Evolutionary conservation across 2,329 filamentous ascomycete genomes (phyloP).

Genomic region (Arthrobotrys megalospora): DNA sequence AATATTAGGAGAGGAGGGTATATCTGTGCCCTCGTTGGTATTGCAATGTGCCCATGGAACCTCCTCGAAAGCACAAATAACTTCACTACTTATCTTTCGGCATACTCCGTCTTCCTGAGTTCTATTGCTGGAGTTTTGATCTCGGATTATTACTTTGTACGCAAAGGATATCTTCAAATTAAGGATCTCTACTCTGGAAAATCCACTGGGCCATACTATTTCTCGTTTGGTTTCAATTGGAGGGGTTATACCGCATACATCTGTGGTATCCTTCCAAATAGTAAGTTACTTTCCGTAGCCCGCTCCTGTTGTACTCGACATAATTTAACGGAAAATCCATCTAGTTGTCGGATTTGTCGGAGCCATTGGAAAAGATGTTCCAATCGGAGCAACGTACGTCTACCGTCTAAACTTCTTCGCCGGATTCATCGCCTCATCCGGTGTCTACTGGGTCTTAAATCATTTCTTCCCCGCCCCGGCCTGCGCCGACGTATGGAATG

Average conservation of each 20-base stretch:
- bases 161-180: conserved; percentile 84
- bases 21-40: conserved; percentile 82
- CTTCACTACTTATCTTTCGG: conserved; percentile 91
- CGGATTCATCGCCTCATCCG: conserved; percentile 80
- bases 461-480: conserved; percentile 80
- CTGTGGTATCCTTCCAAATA: conserved; percentile 65
- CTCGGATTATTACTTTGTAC: conserved; percentile 88
- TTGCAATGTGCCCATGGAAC: conserved; percentile 90
- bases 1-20: conserved; percentile 91
- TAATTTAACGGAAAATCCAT: conserved; percentile 74
- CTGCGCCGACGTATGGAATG: conserved; percentile 82
- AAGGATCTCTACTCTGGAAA: conserved; percentile 83
- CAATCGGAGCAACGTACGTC: conserved; percentile 83
- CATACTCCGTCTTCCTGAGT: conserved; percentile 94
- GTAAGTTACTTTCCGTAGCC: conserved; percentile 7
- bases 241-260: conserved; percentile 87
- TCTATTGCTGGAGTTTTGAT: conserved; percentile 94
- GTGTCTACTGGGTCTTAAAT: conserved; percentile 80
- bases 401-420: conserved; percentile 93
- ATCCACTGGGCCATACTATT: conserved; percentile 80
- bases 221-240: conserved; percentile 81
- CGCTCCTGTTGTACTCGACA: background rate
- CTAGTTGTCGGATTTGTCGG: conserved; percentile 94
- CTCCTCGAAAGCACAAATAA: conserved; percentile 81
- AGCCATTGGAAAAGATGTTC: conserved; percentile 80